phyloP scores from a whole-genome alignment of 1,139 yeast species.

The Candida tunisiensis region DNA sequence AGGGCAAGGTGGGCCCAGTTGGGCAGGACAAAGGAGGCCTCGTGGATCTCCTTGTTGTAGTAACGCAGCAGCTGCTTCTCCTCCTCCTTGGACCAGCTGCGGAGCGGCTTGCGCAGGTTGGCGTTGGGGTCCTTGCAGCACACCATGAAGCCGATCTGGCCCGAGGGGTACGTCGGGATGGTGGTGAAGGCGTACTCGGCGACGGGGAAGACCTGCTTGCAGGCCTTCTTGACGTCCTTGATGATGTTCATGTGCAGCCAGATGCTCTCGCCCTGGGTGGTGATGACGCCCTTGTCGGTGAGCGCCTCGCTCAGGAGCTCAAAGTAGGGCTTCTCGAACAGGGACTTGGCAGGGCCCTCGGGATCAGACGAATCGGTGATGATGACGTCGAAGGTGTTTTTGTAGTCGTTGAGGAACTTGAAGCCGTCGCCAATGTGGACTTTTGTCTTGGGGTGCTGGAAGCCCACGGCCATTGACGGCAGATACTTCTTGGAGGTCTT shows the following conservation, averaged over 20 bases:
- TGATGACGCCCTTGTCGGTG: conserved; percentile 58
- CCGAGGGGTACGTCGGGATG: conserved; percentile 94
- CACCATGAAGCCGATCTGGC: conserved; percentile 79
- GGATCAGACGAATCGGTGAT: conserved; percentile 96
- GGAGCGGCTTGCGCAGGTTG: conserved; percentile 37
- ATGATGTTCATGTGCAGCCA: conserved; percentile 74
- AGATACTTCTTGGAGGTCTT: conserved; percentile 56
- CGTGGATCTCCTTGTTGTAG: conserved; percentile 59
- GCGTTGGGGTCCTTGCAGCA: conserved; percentile 46
- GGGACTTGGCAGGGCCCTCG: conserved; percentile 94
- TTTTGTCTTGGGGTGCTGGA: conserved; percentile 53
- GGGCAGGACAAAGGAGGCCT: conserved; percentile 72
- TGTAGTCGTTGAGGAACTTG: conserved; percentile 42
- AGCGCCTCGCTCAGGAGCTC: conserved; percentile 53
- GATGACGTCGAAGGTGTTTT: conserved; percentile 58
- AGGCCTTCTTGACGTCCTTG: conserved; percentile 38
- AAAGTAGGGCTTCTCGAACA: conserved; percentile 76
- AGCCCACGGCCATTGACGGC: conserved; percentile 66
- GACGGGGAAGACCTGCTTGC: conserved; percentile 54
- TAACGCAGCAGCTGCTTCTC: conserved; percentile 47
- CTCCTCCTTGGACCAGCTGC: conserved; percentile 29
- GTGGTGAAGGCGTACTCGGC: conserved; percentile 76
- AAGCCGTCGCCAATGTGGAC: conserved; percentile 82
- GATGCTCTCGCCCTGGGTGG: conserved; percentile 86
- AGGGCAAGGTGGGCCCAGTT: conserved; percentile 51